phyloP scores from a whole-genome alignment of 345 rosid genomes.

The Mangifera indica region DNA sequence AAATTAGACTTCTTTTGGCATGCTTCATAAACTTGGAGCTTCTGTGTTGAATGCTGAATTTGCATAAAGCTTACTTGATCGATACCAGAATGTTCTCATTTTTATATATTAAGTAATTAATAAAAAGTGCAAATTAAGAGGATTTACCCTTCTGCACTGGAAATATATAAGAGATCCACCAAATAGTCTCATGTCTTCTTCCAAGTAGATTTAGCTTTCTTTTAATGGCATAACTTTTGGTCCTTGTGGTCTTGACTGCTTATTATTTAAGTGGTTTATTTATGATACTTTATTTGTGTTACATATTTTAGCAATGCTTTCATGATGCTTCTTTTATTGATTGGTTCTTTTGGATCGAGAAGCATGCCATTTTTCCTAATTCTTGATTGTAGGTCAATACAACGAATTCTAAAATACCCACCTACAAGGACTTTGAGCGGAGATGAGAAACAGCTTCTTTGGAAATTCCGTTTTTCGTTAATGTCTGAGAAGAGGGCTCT shows the following conservation, averaged over 20 bases:
- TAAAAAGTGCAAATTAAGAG: too few relatives aligned
- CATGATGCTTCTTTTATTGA: constrained; percentile 1
- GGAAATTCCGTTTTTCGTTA: constrained; percentile 94
- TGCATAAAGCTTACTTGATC: not conserved
- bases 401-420: constrained; percentile 81
- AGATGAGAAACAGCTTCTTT: constrained; percentile 94
- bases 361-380: constrained; percentile 17
- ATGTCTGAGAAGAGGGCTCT: constrained; percentile 98
- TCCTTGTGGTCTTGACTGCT: not conserved
- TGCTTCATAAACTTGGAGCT: not conserved
- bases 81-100: too few relatives aligned
- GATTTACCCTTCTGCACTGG: not conserved
- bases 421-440: constrained; percentile 89
- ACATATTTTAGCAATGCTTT: not conserved
- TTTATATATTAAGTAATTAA: too few relatives aligned
- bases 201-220: not conserved
- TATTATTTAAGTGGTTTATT: constrained; percentile 5
- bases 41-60: not conserved
- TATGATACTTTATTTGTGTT: not conserved
- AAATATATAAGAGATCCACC: not conserved
- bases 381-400: constrained; percentile 58
- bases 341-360: constrained; percentile 7
- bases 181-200: not conserved
- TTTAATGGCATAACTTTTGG: not conserved
- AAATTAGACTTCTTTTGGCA: not conserved